These are phyloP conservation scores for Herpotrichia juniperi DNA, from an alignment of 2,329 filamentous ascomycete genomes.

Conservation along the genomic window DNA sequence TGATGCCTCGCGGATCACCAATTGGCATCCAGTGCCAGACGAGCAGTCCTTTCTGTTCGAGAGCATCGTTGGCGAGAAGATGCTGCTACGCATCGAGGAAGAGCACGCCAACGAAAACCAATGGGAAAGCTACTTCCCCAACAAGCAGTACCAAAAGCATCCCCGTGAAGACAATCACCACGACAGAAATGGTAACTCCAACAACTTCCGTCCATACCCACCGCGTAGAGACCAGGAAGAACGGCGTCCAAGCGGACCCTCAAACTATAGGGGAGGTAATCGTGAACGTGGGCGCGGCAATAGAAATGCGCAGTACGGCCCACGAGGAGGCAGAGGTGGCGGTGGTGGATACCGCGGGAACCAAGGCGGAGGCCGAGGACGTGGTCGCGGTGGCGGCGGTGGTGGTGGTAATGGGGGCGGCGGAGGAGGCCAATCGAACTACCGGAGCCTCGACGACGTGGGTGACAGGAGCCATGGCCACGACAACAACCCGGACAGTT, in stretches of 20 bases:
- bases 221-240: constrained; percentile 31
- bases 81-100: constrained; percentile 78
- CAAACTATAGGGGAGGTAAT: constrained; percentile 40
- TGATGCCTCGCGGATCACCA: constrained; percentile 80
- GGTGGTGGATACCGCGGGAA: constrained; percentile 50
- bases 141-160: constrained; percentile 57
- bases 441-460: constrained; percentile 53
- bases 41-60: constrained; percentile 79
- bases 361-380: constrained; percentile 42
- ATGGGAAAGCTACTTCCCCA: constrained; percentile 67
- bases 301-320: constrained; percentile 37
- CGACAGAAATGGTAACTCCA: constrained; percentile 9
- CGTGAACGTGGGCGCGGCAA: constrained; percentile 36
- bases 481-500: constrained; percentile 40
- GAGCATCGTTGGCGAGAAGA: constrained; percentile 84
- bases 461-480: constrained; percentile 31
- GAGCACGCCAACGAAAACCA: constrained; percentile 67
- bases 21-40: constrained; percentile 78
- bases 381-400: constrained; percentile 44
- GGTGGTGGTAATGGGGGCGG: constrained; percentile 42
- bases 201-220: constrained; percentile 30
- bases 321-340: constrained; percentile 45
- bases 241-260: constrained; percentile 21
- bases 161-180: constrained; percentile 50
- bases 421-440: constrained; percentile 38